A percentile compares a stretch with the other conserved stretches of the same genome.
phyloP scores from a whole-genome alignment of 2,329 filamentous ascomycete genomes.

The Gaeumannomyces tritici region DNA sequence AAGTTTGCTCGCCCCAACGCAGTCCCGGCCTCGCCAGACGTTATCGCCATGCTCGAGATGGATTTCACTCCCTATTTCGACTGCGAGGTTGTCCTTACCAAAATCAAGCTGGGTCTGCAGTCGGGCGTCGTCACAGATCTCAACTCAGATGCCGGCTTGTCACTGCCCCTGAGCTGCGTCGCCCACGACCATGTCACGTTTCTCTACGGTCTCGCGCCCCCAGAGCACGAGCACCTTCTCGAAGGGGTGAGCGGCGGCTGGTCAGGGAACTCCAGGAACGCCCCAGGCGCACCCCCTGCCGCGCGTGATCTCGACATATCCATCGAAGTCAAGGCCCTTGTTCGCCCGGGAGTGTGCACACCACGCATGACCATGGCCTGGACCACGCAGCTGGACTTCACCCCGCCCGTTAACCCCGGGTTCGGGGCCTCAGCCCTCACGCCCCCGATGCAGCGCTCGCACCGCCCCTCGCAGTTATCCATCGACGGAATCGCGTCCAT shows the following conservation, averaged over 20 bases:
- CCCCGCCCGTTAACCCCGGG: conserved; percentile 52
- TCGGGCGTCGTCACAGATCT: conserved; percentile 52
- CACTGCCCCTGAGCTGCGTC: conserved; percentile 51
- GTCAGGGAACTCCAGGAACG: background rate
- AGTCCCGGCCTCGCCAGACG: conserved; percentile 45
- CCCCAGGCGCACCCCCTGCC: conserved; percentile 15
- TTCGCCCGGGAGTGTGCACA: conserved; percentile 46
- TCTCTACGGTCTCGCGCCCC: conserved; percentile 56
- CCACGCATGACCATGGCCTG: conserved; percentile 57
- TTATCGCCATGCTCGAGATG: conserved; percentile 63
- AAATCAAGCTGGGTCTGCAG: conserved; percentile 45
- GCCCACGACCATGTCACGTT: conserved; percentile 69
- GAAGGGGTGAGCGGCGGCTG: conserved; percentile 15
- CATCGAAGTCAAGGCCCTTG: conserved; percentile 48
- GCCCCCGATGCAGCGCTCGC: conserved; percentile 49
- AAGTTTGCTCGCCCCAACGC: conserved; percentile 58
- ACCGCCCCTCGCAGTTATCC: conserved; percentile 55
- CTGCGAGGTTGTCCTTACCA: conserved; percentile 53
- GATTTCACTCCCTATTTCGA: conserved; percentile 64
- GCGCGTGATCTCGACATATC: conserved; percentile 45
- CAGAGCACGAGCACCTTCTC: conserved; percentile 31
- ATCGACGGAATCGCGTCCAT: conserved; percentile 49
- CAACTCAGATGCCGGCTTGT: conserved; percentile 36
- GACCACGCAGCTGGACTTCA: conserved; percentile 62
- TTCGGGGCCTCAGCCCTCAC: conserved; percentile 42